Conservation (phyloP, 345 rosid species). For the Populus simonii region DNA sequence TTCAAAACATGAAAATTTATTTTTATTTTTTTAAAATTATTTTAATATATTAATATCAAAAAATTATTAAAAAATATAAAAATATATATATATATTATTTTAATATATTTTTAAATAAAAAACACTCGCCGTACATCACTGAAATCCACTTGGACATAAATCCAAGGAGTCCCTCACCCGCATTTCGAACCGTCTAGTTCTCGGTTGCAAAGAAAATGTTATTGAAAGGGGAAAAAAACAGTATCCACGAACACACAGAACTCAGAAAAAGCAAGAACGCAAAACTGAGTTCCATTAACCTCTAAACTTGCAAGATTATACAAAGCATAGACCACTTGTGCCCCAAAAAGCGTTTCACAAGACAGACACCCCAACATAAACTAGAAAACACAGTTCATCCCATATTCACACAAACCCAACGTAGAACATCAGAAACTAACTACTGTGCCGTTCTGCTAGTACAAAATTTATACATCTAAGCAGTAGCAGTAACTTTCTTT, state of each 20-base stretch:
- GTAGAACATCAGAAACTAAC: not conserved
- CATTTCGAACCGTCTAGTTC: too few species aligned
- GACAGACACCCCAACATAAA: not conserved
- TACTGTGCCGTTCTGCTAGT: not conserved
- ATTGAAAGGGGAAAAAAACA: too few species aligned
- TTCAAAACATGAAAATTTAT: too few species aligned
- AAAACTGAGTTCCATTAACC: not conserved
- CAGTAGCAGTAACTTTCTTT: slow-evolving; percentile 42
- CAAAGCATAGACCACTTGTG: not conserved
- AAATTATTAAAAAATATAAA: too few species aligned
- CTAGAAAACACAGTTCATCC: not conserved
- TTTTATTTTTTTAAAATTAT: too few species aligned
- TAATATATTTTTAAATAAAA: too few species aligned
- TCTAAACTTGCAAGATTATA: not conserved
- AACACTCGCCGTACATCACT: too few species aligned
- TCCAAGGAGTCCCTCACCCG: too few species aligned
- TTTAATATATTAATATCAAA: too few species aligned
- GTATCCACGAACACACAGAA: not conserved
- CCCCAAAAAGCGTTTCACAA: not conserved
- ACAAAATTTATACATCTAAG: not conserved
- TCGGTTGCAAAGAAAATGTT: too few species aligned
- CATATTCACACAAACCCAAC: not conserved
- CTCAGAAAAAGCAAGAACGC: not conserved
- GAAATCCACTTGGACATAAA: too few species aligned
- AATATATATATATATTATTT: too few species aligned